Conservation (phyloP, 106 monocot species). For the Apostasia ramifera region DNA sequence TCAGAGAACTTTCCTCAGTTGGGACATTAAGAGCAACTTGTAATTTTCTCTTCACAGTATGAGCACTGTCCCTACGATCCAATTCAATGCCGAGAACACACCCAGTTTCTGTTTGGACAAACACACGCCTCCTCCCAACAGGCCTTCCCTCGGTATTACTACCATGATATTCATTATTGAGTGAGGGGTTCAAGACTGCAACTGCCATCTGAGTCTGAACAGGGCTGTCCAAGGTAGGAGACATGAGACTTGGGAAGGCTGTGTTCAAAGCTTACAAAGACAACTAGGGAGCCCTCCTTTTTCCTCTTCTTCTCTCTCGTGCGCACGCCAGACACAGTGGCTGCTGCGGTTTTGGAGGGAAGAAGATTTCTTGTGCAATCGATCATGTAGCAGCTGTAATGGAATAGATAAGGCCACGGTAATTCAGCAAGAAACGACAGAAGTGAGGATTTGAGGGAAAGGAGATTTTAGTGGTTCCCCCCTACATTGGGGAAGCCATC, state of each 20-base stretch:
- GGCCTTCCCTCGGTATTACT: slow-evolving; percentile 25
- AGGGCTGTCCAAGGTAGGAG: slow-evolving; percentile 56
- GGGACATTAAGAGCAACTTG: slow-evolving; percentile 65
- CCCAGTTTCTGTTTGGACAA: slow-evolving; percentile 65
- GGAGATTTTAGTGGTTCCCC: not conserved
- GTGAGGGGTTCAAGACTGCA: slow-evolving; percentile 24
- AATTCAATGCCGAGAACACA: slow-evolving; percentile 49
- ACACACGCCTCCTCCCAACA: slow-evolving; percentile 40
- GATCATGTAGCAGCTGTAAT: slow-evolving; percentile 24
- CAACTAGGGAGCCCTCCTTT: slow-evolving; percentile 4
- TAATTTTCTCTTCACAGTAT: slow-evolving; percentile 44
- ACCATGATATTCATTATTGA: slow-evolving; percentile 17
- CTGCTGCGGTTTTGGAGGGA: slow-evolving; percentile 20
- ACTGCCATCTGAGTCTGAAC: slow-evolving; percentile 64
- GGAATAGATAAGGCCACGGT: not conserved
- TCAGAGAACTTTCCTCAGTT: slow-evolving; percentile 74
- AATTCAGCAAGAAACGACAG: not conserved
- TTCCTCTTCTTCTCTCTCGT: slow-evolving; percentile 43
- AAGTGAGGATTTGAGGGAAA: not conserved
- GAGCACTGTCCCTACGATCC: slow-evolving; percentile 47
- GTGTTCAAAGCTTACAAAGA: not conserved
- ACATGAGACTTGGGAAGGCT: slow-evolving; percentile 13
- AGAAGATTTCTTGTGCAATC: slow-evolving; percentile 12
- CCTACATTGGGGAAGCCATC: slow-evolving; percentile 22
- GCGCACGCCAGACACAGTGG: slow-evolving; percentile 36